Conservation (phyloP, 257 asterid species). For the Solanum medicagineum region DNA sequence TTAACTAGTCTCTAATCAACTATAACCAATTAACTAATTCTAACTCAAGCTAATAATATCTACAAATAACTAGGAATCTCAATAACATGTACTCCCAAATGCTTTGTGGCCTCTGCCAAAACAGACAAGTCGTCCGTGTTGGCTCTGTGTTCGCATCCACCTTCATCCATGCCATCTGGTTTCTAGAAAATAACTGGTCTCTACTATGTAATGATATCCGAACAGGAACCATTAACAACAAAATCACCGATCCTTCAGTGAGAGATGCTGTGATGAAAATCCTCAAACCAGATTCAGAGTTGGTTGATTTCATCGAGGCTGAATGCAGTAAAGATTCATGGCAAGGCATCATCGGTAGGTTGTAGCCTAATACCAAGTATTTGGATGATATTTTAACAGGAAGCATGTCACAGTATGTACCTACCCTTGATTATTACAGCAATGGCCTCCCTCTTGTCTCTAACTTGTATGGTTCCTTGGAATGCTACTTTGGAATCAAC, state of each 20-base stretch:
- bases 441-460: background rate
- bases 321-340: background rate
- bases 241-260: background rate
- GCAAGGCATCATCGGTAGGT: background rate
- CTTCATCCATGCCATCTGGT: background rate
- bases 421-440: background rate
- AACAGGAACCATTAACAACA: background rate
- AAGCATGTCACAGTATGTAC: slow-evolving; percentile 1
- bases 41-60: too few species aligned
- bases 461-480: background rate
- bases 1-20: too few species aligned
- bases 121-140: too few species aligned
- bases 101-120: background rate
- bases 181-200: background rate
- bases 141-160: background rate
- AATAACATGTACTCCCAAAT: background rate
- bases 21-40: too few species aligned
- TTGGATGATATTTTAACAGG: background rate
- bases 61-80: too few species aligned
- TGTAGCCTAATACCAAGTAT: background rate
- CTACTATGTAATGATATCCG: background rate
- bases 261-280: background rate
- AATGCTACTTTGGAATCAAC: background rate
- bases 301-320: background rate
- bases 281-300: background rate